Base-by-base conservation (phyloP, 2,329 filamentous ascomycete genomes). In the Biscogniauxia mediterranea region DNA sequence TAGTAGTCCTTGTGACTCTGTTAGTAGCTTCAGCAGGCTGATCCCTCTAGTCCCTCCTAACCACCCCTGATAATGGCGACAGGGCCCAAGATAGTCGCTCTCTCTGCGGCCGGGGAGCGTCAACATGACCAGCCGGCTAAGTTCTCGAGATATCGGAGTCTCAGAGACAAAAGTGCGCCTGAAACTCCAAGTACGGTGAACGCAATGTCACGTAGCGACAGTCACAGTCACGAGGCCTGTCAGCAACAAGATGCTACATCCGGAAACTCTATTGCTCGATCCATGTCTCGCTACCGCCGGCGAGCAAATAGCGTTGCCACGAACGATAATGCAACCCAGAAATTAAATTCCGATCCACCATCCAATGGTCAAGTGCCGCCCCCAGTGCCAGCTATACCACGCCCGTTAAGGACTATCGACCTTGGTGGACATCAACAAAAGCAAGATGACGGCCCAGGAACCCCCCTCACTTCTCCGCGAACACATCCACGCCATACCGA, bases 231-330 rank as follows among this genome's bases (percentile, higher is more conserved):
- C 46, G 66, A 57, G 11, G 42, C 56, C 52, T 57, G 59, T 32
- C 61, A 66, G 55, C 67, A 63, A 28, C 56, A 64, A 55, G 63
- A 54, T 28, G 52, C 65, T 53, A 42, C 62, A 61, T 61, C 66
- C n/a, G 64, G 63, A 26, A 73, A 68, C 62, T 67, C 69, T 65
- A 69, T 74, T 63, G 66, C 71, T 62, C 68, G 72, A 59, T 73
- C 72, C 59, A 74, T 74, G 73, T 75, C 73, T 68, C 71, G 73
- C 64, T 75, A 75, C 65, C 73, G 73, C 51, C 69, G 71, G 46
- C 69, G 68, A 46, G 61, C 67, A 42, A 60, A 68, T 65, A 71
- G 67, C 61, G 66, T 69, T 64, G 60, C 68, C 57, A 66, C 61
- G 49, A 64, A 66, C 64, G 66, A 62, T 64, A 64, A 70, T 69